Evolutionary conservation across 2,329 filamentous ascomycete species (phyloP), one percentile per base, ranked within the genome.

Genomic region (Pyrenophora seminiperda): DNA sequence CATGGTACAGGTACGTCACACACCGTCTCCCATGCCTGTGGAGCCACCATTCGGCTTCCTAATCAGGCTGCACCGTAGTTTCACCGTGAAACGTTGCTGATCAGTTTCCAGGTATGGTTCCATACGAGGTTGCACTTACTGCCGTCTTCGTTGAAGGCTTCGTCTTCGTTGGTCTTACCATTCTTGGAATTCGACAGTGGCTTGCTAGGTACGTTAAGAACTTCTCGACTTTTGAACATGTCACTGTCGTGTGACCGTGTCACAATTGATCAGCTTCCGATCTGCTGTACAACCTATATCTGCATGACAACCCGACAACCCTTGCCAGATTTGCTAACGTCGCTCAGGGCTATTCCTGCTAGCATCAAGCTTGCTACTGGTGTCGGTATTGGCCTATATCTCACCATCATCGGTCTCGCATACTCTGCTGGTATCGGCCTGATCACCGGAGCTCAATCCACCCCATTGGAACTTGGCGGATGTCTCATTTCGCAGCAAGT

Each of bases 91-190:
- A 53, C 47, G 17, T 29, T 44, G 38, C 60, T 65, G 38, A 68
- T 58, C 58, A 27, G 41, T 47, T 53, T 58, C 33, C 37, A 66
- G 67, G 68, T 2, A 78, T 81, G 29, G 85, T 95, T 7, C 84
- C 89, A 1, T 96, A 90, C 68, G 73, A 82, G 44, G 81, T 92
- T 33, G 91, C 91, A 27, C 76, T 95, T 30, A 94, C 90, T 3
- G 90, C 91, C 45, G 91, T 94, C 59, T 95, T 96, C 68, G 87
- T 94, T 11, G 91, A 96, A 73, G 91, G 91, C 30, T 89, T 89
- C 71, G 86, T 95, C 54, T 96, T 96, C 74, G 83, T 95, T 41
- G 88, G 77, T 3, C 81, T 96, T 32, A 91, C 91, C 1, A 72
- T 89, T 7, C 83, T 86, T 1, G 86, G 86, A 15, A 83, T 89